Conservation (phyloP, 371 early-diverging fungal genomes). For the Nematocida major region DNA sequence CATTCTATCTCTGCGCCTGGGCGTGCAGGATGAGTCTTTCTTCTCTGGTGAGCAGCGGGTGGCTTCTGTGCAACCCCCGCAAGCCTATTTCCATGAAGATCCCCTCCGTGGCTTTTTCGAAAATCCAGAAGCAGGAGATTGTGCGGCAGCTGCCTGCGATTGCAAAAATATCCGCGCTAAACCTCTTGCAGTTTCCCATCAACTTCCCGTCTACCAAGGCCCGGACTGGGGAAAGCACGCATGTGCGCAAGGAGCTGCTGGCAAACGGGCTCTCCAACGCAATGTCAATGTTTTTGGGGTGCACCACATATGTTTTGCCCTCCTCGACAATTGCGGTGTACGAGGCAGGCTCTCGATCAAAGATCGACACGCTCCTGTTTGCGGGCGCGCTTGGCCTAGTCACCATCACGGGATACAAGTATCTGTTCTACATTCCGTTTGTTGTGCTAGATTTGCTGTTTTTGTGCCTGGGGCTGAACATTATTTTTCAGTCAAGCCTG, state of each 20-base stretch:
- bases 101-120: neutral
- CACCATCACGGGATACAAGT: neutral
- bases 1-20: neutral
- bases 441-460: slow-evolving; percentile 2
- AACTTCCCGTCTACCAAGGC: slow-evolving; percentile 9
- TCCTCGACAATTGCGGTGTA: slow-evolving; percentile 10
- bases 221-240: neutral
- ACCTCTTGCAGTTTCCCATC: slow-evolving; percentile 34
- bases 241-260: slow-evolving; percentile 11
- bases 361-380: neutral
- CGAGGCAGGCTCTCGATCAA: neutral
- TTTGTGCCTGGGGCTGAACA: neutral
- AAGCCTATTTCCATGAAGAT: neutral
- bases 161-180: neutral
- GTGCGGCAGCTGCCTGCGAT: neutral
- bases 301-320: neutral
- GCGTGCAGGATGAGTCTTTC: neutral
- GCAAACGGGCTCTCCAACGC: slow-evolving; percentile 17
- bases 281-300: neutral
- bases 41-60: neutral
- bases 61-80: slow-evolving; percentile 11
- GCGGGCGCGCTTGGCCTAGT: neutral
- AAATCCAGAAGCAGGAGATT: neutral
- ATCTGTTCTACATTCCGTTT: slow-evolving; percentile 18
- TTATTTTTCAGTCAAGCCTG: neutral